Evolutionary conservation across 768 basidiomycete species (phyloP), one percentile per base, ranked within the genome.

Genomic region (Daedaleopsis nitida): DNA sequence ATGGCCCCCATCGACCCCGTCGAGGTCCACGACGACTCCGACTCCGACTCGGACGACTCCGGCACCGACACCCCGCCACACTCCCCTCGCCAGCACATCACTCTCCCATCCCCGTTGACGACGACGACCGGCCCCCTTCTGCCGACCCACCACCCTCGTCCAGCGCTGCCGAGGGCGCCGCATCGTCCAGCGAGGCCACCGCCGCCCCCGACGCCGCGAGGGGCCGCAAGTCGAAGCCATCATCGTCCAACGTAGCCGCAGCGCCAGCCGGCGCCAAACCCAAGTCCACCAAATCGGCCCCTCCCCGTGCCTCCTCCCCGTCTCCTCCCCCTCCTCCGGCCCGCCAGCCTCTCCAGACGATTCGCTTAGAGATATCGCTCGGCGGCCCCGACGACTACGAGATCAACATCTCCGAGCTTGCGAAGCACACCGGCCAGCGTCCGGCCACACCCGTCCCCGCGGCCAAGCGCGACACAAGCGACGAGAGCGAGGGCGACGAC

Each of bases 311-410:
- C 38, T 84, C 80, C 9, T 86, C 87, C 0, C 86, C 88, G 11
- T 83, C 86, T 3, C 85, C 86, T 6, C 80, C 82, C 0, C 75
- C 73, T 14, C 80, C 60, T 54, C 78, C 70, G n/a, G 73, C 79
- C 27, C 75, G 74, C 1, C 81, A 81, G 5, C 85, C 82, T 0
- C 73, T 86, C 17, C 76, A 80, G 55, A 92, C 91, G 1, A 80
- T 92, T 51, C 80, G 91, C 4, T 80, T 92, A 23, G 79, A 87
- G 3, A 90, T 93, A 67, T 72, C 51, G 10, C 81, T 93, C 3
- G 90, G 89, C 4, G 90, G 91, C 0, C 89, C 88, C 1, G 80
- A 83, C 1, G 86, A 87, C 65, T 92, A 92, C 71, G 88, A 89
- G 58, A 85, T 92, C 49, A 85, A 92, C 66, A 82, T 92, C 59